Evolutionary conservation across 2,329 filamentous ascomycete species (phyloP), one percentile per base, ranked within the genome.

Genomic region (Fusarium newnesense): DNA sequence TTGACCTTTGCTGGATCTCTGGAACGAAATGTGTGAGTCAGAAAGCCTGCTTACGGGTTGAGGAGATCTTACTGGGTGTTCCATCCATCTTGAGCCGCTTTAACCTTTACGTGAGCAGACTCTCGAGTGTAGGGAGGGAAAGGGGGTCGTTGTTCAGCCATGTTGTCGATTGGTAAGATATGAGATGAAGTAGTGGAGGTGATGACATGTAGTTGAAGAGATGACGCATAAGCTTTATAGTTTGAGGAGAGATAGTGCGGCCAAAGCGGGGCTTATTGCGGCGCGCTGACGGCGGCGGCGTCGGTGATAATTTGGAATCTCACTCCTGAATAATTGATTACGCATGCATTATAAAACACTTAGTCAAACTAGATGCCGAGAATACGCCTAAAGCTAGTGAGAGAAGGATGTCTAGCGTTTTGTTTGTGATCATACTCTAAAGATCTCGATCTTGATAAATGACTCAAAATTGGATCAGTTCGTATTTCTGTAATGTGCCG

Each of bases 31-130:
- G 13, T 32, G 11, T 73, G 4, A 73, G 50, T 8, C 37, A 16
- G 13, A 21, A 10, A 11, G 28, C 2, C 19, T 37, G 5, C 26
- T 39, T 21, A 9, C 7, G 7, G 15, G 15, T 16, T 13, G 15
- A 19, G 10, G 9, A 34, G 34, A 44, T 24, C 84, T 74, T 81
- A 94, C 92, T 85, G 88, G 3, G 91, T 92, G 78, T 97, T 97
- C 94, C 94, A 97, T 7, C 92, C 85, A 79, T 94, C 89, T 79
- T 97, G 94, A 0, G 93, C 94, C 24, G 91, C 91, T 83, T 97
- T 97, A 71, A 97, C 94, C 80, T 97, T 97, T 66, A 86, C 84
- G 21, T 84, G 84, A 5, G 94, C 94, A 2, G 90, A 92, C 79
- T 94, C 91, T 37, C 83, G 83, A 6, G 90, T 96, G 80, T 95